Evolutionary conservation across 2,329 filamentous ascomycete genomes (phyloP).

Genomic region (Ilyonectria sp.): DNA sequence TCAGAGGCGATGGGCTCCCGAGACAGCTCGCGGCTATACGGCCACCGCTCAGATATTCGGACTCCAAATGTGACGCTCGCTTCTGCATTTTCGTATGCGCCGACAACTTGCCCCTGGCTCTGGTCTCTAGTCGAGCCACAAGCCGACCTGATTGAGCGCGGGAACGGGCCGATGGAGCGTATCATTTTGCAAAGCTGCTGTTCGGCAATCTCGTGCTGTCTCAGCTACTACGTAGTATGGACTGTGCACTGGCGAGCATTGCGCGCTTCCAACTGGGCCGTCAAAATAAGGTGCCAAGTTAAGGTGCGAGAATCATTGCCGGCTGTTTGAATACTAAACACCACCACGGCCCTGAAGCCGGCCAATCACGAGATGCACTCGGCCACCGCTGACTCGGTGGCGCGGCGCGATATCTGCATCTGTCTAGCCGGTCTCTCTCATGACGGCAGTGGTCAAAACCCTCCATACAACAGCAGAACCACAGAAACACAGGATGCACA

Average conservation of each 20-base stretch:
- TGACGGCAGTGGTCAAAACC: constrained; percentile 1
- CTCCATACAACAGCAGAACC: no score
- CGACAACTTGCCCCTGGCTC: not conserved
- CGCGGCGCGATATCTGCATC: not conserved
- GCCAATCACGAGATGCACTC: constrained; percentile 13
- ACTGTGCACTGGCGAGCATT: constrained; percentile 22
- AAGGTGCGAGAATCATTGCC: constrained; percentile 30
- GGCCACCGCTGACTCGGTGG: constrained; percentile 24
- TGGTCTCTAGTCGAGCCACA: not conserved
- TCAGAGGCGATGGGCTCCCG: not conserved
- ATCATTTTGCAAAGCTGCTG: no score
- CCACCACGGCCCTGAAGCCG: not conserved
- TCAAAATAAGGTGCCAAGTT: constrained; percentile 30
- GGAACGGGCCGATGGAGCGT: no score
- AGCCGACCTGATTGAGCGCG: no score
- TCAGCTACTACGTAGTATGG: no score
- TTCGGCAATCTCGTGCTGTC: no score
- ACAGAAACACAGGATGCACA: no score
- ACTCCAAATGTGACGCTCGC: constrained; percentile 28
- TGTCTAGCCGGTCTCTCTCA: not conserved
- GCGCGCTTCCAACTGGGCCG: not conserved
- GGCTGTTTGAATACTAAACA: not conserved
- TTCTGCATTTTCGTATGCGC: not conserved
- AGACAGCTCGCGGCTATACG: constrained; percentile 10
- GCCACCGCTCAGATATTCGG: not conserved